These are phyloP conservation scores for Paramyrothecium sp. DNA, from an alignment of 2,329 filamentous ascomycete genomes.

Conservation along the genomic window DNA sequence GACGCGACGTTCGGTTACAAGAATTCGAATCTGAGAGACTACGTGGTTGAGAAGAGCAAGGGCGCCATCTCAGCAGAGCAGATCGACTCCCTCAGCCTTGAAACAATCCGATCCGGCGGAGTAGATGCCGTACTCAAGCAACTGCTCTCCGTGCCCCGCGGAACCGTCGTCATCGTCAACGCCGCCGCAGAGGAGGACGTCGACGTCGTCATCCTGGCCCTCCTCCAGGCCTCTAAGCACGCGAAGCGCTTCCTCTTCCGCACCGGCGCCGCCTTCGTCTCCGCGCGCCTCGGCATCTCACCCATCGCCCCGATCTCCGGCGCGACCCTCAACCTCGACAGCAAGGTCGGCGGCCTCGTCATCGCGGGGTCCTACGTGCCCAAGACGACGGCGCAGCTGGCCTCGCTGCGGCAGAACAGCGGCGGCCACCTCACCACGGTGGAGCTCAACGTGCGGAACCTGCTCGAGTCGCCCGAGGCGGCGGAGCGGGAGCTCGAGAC, in stretches of 20 bases:
- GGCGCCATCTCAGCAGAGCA: slow-evolving; percentile 35
- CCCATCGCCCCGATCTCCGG: slow-evolving; percentile 49
- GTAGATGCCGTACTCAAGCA: slow-evolving; percentile 37
- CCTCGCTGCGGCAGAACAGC: slow-evolving; percentile 35
- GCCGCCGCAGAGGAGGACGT: slow-evolving; percentile 53
- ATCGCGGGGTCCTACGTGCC: slow-evolving; percentile 58
- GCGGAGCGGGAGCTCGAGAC: slow-evolving; percentile 27
- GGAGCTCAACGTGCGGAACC: slow-evolving; percentile 44
- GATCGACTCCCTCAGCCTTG: slow-evolving; percentile 41
- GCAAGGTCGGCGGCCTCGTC: slow-evolving; percentile 45
- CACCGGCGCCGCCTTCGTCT: slow-evolving; percentile 41
- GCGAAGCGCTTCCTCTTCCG: slow-evolving; percentile 35
- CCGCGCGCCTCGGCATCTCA: slow-evolving; percentile 49
- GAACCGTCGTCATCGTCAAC: slow-evolving; percentile 47
- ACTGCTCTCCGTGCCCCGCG: slow-evolving; percentile 31
- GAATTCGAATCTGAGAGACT: slow-evolving; percentile 44
- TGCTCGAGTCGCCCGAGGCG: slow-evolving; percentile 36
- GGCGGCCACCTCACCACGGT: slow-evolving; percentile 41
- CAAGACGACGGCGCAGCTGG: slow-evolving; percentile 56
- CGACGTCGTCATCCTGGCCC: slow-evolving; percentile 50
- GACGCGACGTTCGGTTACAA: slow-evolving; percentile 58
- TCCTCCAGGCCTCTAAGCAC: slow-evolving; percentile 33
- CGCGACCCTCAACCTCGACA: slow-evolving; percentile 35
- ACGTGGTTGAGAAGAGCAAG: slow-evolving; percentile 52
- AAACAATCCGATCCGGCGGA: slow-evolving; percentile 46